A percentile compares a stretch with the other conserved stretches of the same genome.
These are phyloP conservation scores for Colletotrichum tanaceti DNA, from an alignment of 2,329 filamentous ascomycete genomes.

Conservation along the genomic window DNA sequence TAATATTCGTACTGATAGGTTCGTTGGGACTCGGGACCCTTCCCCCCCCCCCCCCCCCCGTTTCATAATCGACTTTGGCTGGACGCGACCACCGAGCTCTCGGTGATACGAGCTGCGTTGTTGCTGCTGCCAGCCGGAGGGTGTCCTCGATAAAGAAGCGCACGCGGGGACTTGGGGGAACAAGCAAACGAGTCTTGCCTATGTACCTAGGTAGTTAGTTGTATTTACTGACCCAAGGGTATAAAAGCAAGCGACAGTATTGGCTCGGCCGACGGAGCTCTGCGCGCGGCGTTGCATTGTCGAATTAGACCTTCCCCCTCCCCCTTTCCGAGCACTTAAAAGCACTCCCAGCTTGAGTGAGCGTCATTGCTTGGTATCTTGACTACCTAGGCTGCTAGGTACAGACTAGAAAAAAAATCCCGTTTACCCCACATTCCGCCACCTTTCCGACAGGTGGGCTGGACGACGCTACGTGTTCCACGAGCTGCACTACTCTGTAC, in stretches of 20 bases:
- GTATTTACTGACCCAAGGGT: constrained; percentile 5
- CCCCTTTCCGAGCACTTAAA: too few species aligned
- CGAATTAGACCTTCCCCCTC: too few species aligned
- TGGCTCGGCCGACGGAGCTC: constrained; percentile 20
- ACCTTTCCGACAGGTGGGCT: constrained; percentile 33
- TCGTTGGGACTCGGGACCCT: too few species aligned
- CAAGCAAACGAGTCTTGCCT: too few species aligned
- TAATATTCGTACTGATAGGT: too few species aligned
- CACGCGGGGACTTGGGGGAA: constrained; percentile 24
- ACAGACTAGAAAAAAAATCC: too few species aligned
- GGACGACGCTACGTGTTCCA: constrained; percentile 7
- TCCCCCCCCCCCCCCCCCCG: too few species aligned
- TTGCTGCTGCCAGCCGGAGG: too few species aligned
- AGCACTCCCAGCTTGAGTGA: too few species aligned
- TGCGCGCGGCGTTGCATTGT: neutral
- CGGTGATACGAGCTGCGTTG: constrained; percentile 34
- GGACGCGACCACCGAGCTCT: constrained; percentile 23
- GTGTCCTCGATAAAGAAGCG: constrained; percentile 25
- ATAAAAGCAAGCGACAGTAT: constrained; percentile 32
- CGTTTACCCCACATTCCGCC: constrained; percentile 36
- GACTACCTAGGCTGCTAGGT: too few species aligned
- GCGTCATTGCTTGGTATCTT: too few species aligned
- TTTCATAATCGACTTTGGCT: neutral
- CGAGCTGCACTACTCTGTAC: constrained; percentile 4
- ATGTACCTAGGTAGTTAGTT: too few species aligned